phyloP scores from a whole-genome alignment of 148 eudicot species.

The Chenopodium suecicum region DNA sequence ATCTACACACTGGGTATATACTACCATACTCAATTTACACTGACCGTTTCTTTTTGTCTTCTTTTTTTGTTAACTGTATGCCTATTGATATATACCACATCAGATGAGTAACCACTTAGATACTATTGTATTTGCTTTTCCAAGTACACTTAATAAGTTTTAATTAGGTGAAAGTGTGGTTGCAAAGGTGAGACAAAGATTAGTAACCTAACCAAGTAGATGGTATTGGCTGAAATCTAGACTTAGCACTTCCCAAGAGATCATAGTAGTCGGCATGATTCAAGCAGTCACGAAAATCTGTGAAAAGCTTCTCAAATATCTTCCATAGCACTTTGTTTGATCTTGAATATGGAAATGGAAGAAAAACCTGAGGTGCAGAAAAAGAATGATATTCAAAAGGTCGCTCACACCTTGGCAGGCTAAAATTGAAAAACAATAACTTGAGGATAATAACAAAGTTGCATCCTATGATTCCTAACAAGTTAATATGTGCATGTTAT shows the following conservation, averaged over 20 bases:
- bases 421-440: not conserved
- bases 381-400: not conserved
- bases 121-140: conserved; percentile 1
- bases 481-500: not conserved
- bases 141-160: conserved; percentile 21
- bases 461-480: not conserved
- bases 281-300: conserved; percentile 77
- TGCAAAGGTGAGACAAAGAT: not conserved
- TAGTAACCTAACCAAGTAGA: conserved; percentile 75
- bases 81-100: not conserved
- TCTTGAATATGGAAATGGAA: conserved; percentile 68
- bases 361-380: conserved; percentile 47
- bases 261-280: conserved; percentile 49
- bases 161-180: not conserved
- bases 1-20: no score
- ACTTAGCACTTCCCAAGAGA: conserved; percentile 56
- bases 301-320: conserved; percentile 80
- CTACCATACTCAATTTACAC: not conserved
- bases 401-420: not conserved
- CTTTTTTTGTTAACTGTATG: not conserved
- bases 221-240: conserved; percentile 69
- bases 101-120: not conserved
- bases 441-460: not conserved
- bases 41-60: not conserved
- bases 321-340: conserved; percentile 66